Conservation (phyloP, 2,329 filamentous ascomycete genomes). For the Trichoderma sp. region DNA sequence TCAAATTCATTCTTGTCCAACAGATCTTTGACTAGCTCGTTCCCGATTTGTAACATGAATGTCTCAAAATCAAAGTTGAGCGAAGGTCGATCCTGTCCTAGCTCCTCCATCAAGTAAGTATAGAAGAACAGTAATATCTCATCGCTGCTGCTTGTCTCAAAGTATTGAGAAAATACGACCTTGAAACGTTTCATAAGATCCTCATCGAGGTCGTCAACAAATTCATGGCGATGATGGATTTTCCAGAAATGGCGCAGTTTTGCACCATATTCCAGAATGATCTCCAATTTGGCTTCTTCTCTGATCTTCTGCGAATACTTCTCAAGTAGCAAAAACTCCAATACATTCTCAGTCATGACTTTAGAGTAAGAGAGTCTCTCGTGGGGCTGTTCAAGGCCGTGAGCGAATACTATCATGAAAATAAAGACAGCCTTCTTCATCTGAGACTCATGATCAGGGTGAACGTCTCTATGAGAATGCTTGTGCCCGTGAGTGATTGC, state of each 20-base stretch:
- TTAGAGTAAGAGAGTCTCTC: conserved; percentile 27
- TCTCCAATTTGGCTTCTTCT: neutral
- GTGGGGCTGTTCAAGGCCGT: conserved; percentile 43
- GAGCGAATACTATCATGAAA: conserved; percentile 52
- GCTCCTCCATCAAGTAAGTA: conserved; percentile 45
- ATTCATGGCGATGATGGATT: neutral
- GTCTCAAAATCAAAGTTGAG: conserved; percentile 46
- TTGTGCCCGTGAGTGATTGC: neutral
- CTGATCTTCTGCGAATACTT: neutral
- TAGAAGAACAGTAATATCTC: conserved; percentile 43
- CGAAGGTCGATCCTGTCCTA: conserved; percentile 40
- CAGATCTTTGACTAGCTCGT: conserved; percentile 38
- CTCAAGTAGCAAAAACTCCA: neutral
- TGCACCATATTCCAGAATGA: neutral
- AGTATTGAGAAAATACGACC: neutral
- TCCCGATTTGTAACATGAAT: conserved; percentile 41
- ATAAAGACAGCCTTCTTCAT: conserved; percentile 46
- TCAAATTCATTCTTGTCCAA: neutral
- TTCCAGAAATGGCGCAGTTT: conserved; percentile 3
- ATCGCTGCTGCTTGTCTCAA: neutral
- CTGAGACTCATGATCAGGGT: conserved; percentile 40
- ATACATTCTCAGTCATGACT: neutral
- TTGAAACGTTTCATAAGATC: conserved; percentile 4
- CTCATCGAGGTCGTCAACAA: neutral
- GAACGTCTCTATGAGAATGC: neutral